These are phyloP conservation scores for Boletellus sp. DNA, from an alignment of 768 basidiomycete species.

Conservation along the genomic window DNA sequence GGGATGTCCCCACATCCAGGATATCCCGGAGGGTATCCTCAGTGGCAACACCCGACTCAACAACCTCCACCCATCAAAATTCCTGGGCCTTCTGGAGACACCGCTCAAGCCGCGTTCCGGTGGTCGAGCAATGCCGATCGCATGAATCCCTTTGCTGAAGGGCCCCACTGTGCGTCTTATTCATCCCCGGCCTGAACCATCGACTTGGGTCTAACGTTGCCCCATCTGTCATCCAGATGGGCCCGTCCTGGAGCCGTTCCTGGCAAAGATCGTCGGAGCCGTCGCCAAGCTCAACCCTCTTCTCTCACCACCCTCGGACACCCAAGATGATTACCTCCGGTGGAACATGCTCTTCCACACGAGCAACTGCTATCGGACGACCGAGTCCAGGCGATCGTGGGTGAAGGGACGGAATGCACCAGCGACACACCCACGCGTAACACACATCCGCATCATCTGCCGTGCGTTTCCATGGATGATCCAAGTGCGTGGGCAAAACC, in stretches of 20 bases:
- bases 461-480: conserved; percentile 55
- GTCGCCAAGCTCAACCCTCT: conserved; percentile 57
- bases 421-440: conserved; percentile 61
- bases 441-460: conserved; percentile 50
- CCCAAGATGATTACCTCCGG: conserved; percentile 48
- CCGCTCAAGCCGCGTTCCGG: conserved; percentile 26
- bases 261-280: conserved; percentile 48
- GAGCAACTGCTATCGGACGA: conserved; percentile 56
- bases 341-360: conserved; percentile 76
- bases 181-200: neutral
- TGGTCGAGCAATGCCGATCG: conserved; percentile 31
- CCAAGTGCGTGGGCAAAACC: conserved; percentile 42
- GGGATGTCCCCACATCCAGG: conserved; percentile 23
- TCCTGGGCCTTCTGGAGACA: conserved; percentile 21
- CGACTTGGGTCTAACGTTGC: conserved; percentile 9
- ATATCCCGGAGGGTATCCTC: conserved; percentile 20
- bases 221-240: conserved; percentile 44
- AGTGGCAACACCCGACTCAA: conserved; percentile 27
- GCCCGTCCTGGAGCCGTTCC: conserved; percentile 64
- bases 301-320: conserved; percentile 44
- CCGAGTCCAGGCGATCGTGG: conserved; percentile 65
- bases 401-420: conserved; percentile 58
- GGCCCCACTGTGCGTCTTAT: conserved; percentile 38
- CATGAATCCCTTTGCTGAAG: conserved; percentile 38
- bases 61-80: conserved; percentile 23